phyloP scores from a whole-genome alignment of 352 stramenopile species.

The Blastocystis sp. region DNA sequence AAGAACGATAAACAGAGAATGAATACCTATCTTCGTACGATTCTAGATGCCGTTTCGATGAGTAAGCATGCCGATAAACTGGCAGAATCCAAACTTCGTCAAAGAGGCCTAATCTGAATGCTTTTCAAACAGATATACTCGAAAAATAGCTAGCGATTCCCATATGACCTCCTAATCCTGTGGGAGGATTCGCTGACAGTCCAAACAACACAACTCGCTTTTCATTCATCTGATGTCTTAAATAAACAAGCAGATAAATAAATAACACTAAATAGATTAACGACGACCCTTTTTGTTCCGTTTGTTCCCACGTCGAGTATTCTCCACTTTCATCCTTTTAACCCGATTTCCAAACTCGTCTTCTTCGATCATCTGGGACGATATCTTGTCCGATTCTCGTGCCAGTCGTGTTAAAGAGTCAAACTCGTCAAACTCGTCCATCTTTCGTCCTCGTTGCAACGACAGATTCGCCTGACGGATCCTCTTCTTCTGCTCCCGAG shows the following conservation, averaged over 20 bases:
- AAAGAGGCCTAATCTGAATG: constrained; percentile 61
- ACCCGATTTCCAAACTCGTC: constrained; percentile 27
- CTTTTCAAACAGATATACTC: background rate
- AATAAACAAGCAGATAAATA: background rate
- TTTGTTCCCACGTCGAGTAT: background rate
- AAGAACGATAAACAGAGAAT: background rate
- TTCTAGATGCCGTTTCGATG: constrained; percentile 72
- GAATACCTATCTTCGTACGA: constrained; percentile 69
- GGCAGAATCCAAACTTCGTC: constrained; percentile 78
- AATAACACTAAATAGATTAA: constrained; percentile 13
- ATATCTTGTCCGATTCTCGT: constrained; percentile 13
- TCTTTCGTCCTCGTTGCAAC: constrained; percentile 18
- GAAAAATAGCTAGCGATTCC: constrained; percentile 69
- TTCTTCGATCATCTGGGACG: constrained; percentile 21
- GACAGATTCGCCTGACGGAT: background rate
- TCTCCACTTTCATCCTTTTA: background rate
- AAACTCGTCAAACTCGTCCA: constrained; percentile 5
- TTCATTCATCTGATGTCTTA: background rate
- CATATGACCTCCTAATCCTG: constrained; percentile 72
- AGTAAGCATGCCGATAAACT: constrained; percentile 79
- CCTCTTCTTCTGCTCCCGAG: constrained; percentile 51
- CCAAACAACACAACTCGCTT: constrained; percentile 74
- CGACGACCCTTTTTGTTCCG: background rate
- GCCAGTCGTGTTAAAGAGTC: constrained; percentile 3
- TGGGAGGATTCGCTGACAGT: constrained; percentile 75